Conservation (phyloP, 78 protist species). For the Speleostelium caveatum region DNA sequence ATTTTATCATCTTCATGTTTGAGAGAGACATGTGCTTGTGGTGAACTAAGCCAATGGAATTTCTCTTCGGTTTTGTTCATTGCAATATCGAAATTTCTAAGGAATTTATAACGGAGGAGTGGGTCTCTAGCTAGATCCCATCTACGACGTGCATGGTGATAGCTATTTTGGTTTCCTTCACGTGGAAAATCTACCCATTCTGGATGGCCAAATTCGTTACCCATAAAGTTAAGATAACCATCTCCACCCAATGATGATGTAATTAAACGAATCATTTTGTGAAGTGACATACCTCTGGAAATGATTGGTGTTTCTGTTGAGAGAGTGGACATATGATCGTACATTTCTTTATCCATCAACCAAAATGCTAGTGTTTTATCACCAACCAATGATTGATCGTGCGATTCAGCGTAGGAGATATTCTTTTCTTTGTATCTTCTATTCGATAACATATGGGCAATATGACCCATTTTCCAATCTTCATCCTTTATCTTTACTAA, state of each 20-base stretch:
- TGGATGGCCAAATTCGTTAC: slow-evolving; percentile 99
- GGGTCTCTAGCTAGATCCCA: slow-evolving; percentile 87
- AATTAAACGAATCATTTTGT: slow-evolving; percentile 92
- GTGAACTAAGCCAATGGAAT: slow-evolving; percentile 52
- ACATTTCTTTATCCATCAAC: slow-evolving; percentile 98
- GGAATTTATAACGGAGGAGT: slow-evolving; percentile 71
- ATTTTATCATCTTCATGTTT: slow-evolving; percentile 92
- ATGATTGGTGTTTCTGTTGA: slow-evolving; percentile 52
- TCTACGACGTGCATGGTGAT: slow-evolving; percentile 89
- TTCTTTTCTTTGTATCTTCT: slow-evolving; percentile 89
- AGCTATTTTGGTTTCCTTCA: slow-evolving; percentile 91
- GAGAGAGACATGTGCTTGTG: slow-evolving; percentile 68
- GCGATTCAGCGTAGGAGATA: slow-evolving; percentile 95
- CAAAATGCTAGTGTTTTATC: slow-evolving; percentile 98
- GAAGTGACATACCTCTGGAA: slow-evolving; percentile 96
- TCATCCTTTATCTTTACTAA: slow-evolving; percentile 93
- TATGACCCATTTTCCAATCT: slow-evolving; percentile 92
- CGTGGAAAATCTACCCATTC: slow-evolving; percentile 99
- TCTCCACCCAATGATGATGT: slow-evolving; percentile 95
- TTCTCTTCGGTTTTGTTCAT: slow-evolving; percentile 72
- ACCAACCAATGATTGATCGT: slow-evolving; percentile 97
- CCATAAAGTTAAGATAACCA: slow-evolving; percentile 96
- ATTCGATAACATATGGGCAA: slow-evolving; percentile 87
- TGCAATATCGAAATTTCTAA: slow-evolving; percentile 77
- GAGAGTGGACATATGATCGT: slow-evolving; percentile 74